Evolutionary conservation across 192 early-diverging fungal species (phyloP).

Genomic region (Podila epicladia): DNA sequence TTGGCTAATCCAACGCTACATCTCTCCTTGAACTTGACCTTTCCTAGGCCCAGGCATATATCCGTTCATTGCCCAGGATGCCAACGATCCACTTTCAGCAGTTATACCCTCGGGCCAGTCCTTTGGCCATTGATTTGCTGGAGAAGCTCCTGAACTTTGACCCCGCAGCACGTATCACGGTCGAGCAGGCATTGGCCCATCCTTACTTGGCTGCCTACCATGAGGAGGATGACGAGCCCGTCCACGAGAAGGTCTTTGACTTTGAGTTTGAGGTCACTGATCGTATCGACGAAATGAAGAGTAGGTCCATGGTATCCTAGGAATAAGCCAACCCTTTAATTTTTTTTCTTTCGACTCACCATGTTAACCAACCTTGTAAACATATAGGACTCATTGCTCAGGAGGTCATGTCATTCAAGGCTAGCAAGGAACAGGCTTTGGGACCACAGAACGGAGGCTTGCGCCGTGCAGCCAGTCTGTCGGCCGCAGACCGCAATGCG

Average conservation of each 20-base stretch:
- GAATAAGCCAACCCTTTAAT: too few species aligned
- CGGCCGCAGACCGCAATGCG: conserved; percentile 56
- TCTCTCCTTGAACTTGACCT: neutral
- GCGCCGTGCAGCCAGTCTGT: conserved; percentile 51
- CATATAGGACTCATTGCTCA: conserved; percentile 77
- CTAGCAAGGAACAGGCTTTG: conserved; percentile 61
- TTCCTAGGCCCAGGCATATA: conserved; percentile 91
- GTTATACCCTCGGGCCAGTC: conserved; percentile 88
- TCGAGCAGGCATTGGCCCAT: conserved; percentile 92
- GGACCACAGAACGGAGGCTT: conserved; percentile 33
- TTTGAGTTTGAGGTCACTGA: conserved; percentile 86
- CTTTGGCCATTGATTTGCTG: conserved; percentile 86
- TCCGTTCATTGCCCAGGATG: conserved; percentile 89
- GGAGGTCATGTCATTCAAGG: conserved; percentile 85
- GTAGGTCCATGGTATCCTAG: conserved; percentile 45
- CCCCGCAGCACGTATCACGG: conserved; percentile 90
- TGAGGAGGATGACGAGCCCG: conserved; percentile 88
- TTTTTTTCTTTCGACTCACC: too few species aligned
- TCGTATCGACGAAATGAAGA: conserved; percentile 81
- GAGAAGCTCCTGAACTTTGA: conserved; percentile 92
- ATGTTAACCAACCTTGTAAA: too few species aligned
- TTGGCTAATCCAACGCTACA: neutral
- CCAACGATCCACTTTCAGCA: conserved; percentile 86
- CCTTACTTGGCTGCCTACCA: conserved; percentile 95
- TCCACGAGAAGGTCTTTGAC: conserved; percentile 76